Base-by-base conservation (phyloP, 805 yeast species). In the Candida sanyiensis region DNA sequence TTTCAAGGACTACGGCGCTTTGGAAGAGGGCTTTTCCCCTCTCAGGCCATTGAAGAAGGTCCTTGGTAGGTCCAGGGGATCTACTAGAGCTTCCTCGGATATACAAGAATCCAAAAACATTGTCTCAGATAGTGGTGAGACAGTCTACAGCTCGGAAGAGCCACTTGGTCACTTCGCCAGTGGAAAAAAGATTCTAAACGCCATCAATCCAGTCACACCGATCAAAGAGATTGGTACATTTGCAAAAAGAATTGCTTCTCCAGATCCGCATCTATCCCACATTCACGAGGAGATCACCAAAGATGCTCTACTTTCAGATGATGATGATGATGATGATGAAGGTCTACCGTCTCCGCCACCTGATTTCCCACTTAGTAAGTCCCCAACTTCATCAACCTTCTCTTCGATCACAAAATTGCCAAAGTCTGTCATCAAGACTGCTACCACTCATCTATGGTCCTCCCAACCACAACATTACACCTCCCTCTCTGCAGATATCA, bases 391-490 rank as follows among this genome's bases (percentile, higher is more conserved):
- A 13, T 19, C 24, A 5, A 16, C 34, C 6, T 21, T 31, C n/a
- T 19, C 34, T 21, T 15, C 15, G n/a, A 31, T 31, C 13, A 31
- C 34, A 9, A 31, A 31, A 20, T 31, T 31, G 8, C 34, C 34
- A 10, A 22, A 13, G 26, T 20, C 17, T 31, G 34, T 31, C 5
- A 10, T 31, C 18, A 31, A 21, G 26, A 21, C 18, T 21, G 26
- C 32, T 18, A 17, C 34, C 5, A 22, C 25, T 13, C 34, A 31
- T n/a, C 25, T 31, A 4, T 31, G 24, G 24, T 31, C 34, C 12
- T 31, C 34, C 4, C 34, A 31, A 9, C 34, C 34, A 9, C 25
- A 20, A 8, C 34, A 31, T n/a, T 31, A 31, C n/a, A 31, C 34
- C 25, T 20, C 34, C 11, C 8, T 31, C 10, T 31, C 34, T 3